Evolutionary conservation across 768 basidiomycete species (phyloP).

Genomic region (Boletus tylopilopsis): DNA sequence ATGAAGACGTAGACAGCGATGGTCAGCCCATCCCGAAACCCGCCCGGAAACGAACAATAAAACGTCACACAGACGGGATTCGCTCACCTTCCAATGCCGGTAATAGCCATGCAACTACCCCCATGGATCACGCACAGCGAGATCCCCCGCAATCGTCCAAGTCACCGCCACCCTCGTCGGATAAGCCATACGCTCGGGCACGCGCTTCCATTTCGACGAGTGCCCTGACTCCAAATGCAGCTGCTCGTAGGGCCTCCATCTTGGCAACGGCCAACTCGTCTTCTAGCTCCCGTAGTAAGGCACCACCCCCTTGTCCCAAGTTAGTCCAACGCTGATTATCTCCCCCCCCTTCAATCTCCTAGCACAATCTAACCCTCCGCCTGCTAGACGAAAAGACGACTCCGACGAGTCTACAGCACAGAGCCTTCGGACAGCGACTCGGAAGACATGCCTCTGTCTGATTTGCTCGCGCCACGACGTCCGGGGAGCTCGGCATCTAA

Average conservation of each 20-base stretch:
- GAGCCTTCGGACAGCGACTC: slow-evolving; percentile 42
- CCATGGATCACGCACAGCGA: not conserved
- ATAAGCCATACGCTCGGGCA: slow-evolving; percentile 23
- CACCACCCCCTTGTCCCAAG: not conserved
- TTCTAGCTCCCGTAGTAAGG: slow-evolving; percentile 29
- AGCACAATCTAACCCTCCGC: slow-evolving; percentile 5
- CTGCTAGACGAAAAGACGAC: slow-evolving; percentile 8
- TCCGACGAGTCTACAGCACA: slow-evolving; percentile 25
- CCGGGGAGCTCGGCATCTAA: slow-evolving; percentile 58
- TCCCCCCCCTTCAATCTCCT: not conserved
- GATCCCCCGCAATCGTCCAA: slow-evolving; percentile 13
- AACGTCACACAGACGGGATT: slow-evolving; percentile 13
- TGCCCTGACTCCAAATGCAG: slow-evolving; percentile 49
- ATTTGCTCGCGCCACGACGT: slow-evolving; percentile 55
- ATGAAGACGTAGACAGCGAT: slow-evolving; percentile 36
- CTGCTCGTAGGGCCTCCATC: slow-evolving; percentile 48
- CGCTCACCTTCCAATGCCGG: slow-evolving; percentile 18
- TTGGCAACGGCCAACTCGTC: slow-evolving; percentile 33
- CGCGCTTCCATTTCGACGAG: slow-evolving; percentile 58
- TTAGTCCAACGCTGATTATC: not conserved
- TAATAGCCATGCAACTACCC: slow-evolving; percentile 7
- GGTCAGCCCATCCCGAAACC: slow-evolving; percentile 32
- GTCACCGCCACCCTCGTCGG: slow-evolving; percentile 30
- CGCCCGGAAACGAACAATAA: slow-evolving; percentile 33
- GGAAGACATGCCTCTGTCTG: slow-evolving; percentile 62